Conservation (phyloP, 2,329 filamentous ascomycete genomes). For the Colletotrichum scovillei region DNA sequence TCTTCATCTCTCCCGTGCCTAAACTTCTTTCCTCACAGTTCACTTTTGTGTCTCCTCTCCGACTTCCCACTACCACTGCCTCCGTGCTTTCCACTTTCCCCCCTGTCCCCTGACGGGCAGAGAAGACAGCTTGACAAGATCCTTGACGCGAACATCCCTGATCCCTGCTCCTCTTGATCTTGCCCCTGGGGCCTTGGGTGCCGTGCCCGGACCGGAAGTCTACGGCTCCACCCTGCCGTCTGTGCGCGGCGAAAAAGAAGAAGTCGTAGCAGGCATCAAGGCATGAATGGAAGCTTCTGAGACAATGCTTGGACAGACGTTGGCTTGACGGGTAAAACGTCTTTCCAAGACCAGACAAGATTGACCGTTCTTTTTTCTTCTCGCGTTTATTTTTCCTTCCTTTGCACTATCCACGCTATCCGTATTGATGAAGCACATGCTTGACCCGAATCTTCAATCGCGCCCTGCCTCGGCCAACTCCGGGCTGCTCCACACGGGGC, state of each 20-base stretch:
- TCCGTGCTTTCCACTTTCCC: background rate
- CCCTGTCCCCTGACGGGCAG: background rate
- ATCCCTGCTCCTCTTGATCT: background rate
- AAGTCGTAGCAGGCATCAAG: conserved; percentile 20
- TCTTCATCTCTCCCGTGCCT: background rate
- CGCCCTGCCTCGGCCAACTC: conserved; percentile 24
- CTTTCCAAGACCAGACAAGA: background rate
- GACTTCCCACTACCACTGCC: background rate
- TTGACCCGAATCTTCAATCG: background rate
- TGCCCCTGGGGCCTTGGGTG: conserved; percentile 4
- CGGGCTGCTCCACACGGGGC: conserved; percentile 22
- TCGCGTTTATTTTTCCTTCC: background rate
- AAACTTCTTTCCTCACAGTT: background rate
- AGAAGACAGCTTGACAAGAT: background rate
- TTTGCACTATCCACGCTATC: background rate
- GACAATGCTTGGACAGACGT: conserved; percentile 30
- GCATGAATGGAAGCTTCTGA: conserved; percentile 35
- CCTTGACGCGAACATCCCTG: background rate
- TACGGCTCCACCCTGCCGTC: conserved; percentile 19
- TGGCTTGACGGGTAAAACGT: background rate
- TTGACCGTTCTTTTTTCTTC: background rate
- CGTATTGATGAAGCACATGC: conserved; percentile 2
- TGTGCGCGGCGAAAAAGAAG: conserved; percentile 29
- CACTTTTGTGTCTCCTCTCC: no score
- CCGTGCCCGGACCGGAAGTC: conserved; percentile 29